Percentiles rank a stretch among this genome's conserved stretches.
Conservation (phyloP, 2,329 filamentous ascomycete species). For the Aspergillus floridensis region DNA sequence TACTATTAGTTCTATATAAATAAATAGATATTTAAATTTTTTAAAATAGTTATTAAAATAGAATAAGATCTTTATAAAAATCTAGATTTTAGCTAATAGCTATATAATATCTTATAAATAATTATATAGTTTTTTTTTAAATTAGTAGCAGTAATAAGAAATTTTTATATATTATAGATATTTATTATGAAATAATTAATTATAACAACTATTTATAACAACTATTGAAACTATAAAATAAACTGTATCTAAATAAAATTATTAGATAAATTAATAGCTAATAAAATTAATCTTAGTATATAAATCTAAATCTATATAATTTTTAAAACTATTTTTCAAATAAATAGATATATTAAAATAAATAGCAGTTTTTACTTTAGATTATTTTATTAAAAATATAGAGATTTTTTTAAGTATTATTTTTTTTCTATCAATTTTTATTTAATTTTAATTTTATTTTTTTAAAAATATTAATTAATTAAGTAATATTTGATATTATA, state of each 20-base stretch:
- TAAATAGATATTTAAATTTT: background rate
- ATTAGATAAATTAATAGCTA: background rate
- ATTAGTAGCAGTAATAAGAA: background rate
- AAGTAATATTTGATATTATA: no score
- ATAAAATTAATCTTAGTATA: background rate
- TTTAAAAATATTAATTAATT: no score
- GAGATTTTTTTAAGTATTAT: no score
- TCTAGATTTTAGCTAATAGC: background rate
- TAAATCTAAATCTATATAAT: background rate
- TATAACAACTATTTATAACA: background rate
- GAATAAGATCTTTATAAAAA: rapidly evolving
- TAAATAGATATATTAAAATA: no score
- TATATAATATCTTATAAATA: background rate
- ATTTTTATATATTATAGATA: background rate
- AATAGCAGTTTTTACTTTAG: no score
- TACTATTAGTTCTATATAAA: background rate
- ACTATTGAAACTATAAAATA: no score
- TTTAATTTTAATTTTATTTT: no score
- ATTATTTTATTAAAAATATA: no score
- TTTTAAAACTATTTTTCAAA: no score
- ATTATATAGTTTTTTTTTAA: background rate
- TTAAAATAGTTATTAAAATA: background rate
- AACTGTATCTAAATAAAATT: background rate
- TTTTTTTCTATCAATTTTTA: no score
- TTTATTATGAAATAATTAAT: background rate